Percentiles rank a stretch among this genome's conserved stretches.
Conservation (phyloP, 148 eudicot species). For the Vaccinium myrtillus region DNA sequence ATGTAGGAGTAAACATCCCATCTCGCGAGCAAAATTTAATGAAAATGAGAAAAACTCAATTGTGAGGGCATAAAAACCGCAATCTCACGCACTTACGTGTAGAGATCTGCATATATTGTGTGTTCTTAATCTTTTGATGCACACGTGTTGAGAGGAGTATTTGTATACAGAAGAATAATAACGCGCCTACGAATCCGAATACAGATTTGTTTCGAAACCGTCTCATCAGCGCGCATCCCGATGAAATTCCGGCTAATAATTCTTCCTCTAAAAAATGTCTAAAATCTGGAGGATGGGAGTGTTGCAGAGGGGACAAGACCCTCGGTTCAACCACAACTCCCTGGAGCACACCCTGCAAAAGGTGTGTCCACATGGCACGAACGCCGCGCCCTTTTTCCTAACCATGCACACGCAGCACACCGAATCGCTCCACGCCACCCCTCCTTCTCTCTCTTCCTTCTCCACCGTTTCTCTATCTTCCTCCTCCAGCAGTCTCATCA, state of each 20-base stretch:
- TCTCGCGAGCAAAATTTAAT: too few species aligned
- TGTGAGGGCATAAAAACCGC: too few species aligned
- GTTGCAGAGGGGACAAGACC: constrained; percentile 88
- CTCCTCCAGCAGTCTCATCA: constrained; percentile 80
- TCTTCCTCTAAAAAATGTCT: constrained; percentile 44
- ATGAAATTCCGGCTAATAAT: neutral
- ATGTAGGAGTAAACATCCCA: too few species aligned
- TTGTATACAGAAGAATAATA: too few species aligned
- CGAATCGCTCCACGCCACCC: constrained; percentile 32
- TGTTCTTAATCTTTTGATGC: too few species aligned
- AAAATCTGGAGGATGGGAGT: constrained; percentile 74
- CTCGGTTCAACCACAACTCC: constrained; percentile 83
- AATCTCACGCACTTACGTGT: too few species aligned
- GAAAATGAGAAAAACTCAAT: too few species aligned
- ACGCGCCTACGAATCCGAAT: neutral
- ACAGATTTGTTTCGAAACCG: too few species aligned
- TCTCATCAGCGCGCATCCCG: neutral
- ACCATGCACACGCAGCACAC: constrained; percentile 99
- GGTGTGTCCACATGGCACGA: constrained; percentile 95
- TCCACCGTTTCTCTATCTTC: constrained; percentile 33
- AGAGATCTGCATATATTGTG: too few species aligned
- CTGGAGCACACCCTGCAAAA: constrained; percentile 91
- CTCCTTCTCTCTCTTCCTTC: constrained; percentile 19
- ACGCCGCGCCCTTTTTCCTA: constrained; percentile 90
- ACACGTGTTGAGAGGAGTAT: too few species aligned